A percentile compares a stretch with the other conserved stretches of the same genome.
Evolutionary conservation across 2,329 filamentous ascomycete genomes (phyloP).

Genomic region (Graphium sp.): DNA sequence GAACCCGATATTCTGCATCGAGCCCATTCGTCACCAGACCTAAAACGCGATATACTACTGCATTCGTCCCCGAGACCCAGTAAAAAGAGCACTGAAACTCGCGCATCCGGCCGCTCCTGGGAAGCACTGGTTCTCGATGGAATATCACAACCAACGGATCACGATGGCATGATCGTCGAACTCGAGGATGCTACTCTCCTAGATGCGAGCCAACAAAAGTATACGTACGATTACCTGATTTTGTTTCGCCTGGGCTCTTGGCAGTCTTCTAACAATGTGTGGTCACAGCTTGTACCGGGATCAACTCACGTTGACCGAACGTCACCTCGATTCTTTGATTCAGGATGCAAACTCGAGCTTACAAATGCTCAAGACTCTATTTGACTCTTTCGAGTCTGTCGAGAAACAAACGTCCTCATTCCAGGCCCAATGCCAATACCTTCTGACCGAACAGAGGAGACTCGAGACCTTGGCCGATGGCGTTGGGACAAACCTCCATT

Average conservation of each 20-base stretch:
- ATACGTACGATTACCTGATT: constrained; percentile 43
- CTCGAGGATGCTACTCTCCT: constrained; percentile 36
- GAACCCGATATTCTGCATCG: constrained; percentile 47
- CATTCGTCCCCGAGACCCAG: no score
- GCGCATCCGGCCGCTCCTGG: no score
- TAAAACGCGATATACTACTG: no score
- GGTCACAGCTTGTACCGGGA: constrained; percentile 59
- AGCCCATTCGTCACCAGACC: no score
- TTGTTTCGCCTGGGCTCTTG: not conserved
- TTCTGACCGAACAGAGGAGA: constrained; percentile 66
- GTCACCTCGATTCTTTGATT: constrained; percentile 67
- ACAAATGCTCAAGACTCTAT: constrained; percentile 58
- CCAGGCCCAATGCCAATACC: constrained; percentile 76
- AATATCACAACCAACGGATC: no score
- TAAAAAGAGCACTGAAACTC: no score
- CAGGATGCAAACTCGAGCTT: constrained; percentile 62
- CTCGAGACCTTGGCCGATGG: constrained; percentile 67
- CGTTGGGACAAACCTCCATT: constrained; percentile 78
- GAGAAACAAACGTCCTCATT: constrained; percentile 87
- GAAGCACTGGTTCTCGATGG: no score
- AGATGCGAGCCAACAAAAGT: constrained; percentile 71
- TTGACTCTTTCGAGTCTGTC: constrained; percentile 73
- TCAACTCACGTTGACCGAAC: constrained; percentile 64
- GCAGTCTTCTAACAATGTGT: constrained; percentile 12
- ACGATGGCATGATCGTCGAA: constrained; percentile 8